Evolutionary conservation across 1,139 yeast genomes (phyloP).

Genomic region (Nadsonia starkeyi-henricii): DNA sequence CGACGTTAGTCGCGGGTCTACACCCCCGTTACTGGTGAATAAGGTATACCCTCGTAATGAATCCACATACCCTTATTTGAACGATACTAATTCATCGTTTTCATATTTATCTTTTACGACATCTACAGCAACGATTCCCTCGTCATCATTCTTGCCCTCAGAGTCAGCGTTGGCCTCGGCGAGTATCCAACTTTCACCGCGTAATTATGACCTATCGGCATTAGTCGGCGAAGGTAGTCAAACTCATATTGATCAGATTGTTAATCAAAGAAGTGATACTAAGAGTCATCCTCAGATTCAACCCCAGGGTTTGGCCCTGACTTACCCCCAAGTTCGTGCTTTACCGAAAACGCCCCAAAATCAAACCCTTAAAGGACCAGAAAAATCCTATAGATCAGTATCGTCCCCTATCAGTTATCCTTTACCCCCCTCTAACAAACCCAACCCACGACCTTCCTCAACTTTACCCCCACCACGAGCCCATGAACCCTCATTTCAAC

Average conservation of each 20-base stretch:
- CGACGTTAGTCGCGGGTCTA: neutral
- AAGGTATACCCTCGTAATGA: neutral
- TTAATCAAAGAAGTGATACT: too few species aligned
- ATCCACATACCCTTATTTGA: too few species aligned
- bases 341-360: neutral
- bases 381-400: neutral
- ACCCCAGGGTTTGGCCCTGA: neutral
- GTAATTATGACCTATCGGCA: neutral
- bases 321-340: neutral
- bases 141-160: neutral
- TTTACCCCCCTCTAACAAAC: too few species aligned
- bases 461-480: too few species aligned
- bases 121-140: too few species aligned
- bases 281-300: too few species aligned
- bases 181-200: neutral
- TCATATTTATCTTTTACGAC: too few species aligned
- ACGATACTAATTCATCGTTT: too few species aligned
- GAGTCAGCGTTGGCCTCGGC: neutral
- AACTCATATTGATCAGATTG: too few species aligned
- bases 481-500: too few species aligned
- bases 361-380: neutral
- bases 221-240: neutral
- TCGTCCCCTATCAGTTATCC: neutral
- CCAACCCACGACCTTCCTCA: neutral
- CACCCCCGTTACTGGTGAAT: neutral